Evolutionary conservation across 2,329 filamentous ascomycete species (phyloP), one percentile per base, ranked within the genome.

Genomic region (Thielaviopsis musarum): DNA sequence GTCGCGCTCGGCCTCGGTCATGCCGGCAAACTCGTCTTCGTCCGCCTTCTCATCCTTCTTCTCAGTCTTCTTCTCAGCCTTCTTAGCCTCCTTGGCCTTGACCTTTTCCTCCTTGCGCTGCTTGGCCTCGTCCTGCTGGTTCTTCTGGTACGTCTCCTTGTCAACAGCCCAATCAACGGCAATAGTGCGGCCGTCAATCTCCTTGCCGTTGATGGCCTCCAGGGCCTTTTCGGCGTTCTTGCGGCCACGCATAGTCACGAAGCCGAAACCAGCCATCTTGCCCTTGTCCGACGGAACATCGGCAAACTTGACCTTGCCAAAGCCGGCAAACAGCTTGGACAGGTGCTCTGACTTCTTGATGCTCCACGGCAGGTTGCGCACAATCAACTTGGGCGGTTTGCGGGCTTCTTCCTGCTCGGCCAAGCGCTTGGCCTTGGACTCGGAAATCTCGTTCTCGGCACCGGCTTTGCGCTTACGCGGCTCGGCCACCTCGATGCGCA

Each of bases 151-250:
- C 6, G 85, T 83, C 51, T 84, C 79, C 73, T 94, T 95, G 62
- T 96, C 89, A 3, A 97, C 90, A 34, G 94, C 91, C 88, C 89
- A 98, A 72, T 98, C 93, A 6, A 98, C 93, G 28, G 91, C 93
- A 62, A 98, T 72, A 9, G 84, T 86, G 66, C 93, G 81, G 1
- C 91, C 93, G 69, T 95, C 91, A 21, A 98, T 78, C 62, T 87
- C 82, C 69, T 88, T 96, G 61, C 91, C 93, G 71, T 97, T 98
- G 65, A 97, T 76, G 22, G 78, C 82, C 61, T 85, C 82, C 60
- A 98, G 77, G 1, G 93, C 93, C 69, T 84, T 89, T 70, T 97
- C 88, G 0, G 93, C 91, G 70, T 97, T 95, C 72, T 90, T 91
- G 67, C 79, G 84, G 51, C 91, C 89, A 62, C 91, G 80, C 70